These are phyloP conservation scores for Plantago ovata DNA, from an alignment of 257 asterid species.

Conservation along the genomic window DNA sequence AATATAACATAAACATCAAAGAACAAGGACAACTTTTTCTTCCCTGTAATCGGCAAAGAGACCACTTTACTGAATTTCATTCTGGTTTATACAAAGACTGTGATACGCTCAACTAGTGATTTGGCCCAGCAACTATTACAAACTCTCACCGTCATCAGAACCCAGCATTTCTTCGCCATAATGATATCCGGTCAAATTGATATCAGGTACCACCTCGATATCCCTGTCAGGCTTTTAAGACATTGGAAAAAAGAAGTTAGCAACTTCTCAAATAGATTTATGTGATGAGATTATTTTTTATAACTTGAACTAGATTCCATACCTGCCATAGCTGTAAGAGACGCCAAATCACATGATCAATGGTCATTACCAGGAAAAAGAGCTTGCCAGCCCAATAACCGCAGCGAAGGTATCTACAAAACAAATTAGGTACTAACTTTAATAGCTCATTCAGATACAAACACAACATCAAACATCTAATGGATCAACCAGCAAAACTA, in stretches of 20 bases:
- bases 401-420: slow-evolving; percentile 71
- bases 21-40: too few relatives aligned
- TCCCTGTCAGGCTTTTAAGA: too few relatives aligned
- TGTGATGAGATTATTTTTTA: background rate
- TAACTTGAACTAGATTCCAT: slow-evolving; percentile 8
- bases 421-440: background rate
- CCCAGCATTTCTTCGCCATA: slow-evolving; percentile 29
- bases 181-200: slow-evolving; percentile 28
- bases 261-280: background rate
- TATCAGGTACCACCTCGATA: slow-evolving; percentile 70
- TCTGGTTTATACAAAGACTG: too few relatives aligned
- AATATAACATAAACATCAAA: too few relatives aligned
- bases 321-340: slow-evolving; percentile 85
- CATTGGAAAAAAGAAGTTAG: background rate
- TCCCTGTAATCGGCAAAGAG: too few relatives aligned
- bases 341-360: slow-evolving; percentile 68
- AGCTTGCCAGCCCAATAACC: slow-evolving; percentile 99
- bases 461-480: background rate
- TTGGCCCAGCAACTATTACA: background rate
- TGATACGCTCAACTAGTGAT: too few relatives aligned
- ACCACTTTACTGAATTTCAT: too few relatives aligned
- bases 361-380: slow-evolving; percentile 81
- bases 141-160: slow-evolving; percentile 21
- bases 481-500: background rate
- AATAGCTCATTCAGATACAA: background rate